These are phyloP conservation scores for Mycocentrospora acerina DNA, from an alignment of 2,329 filamentous ascomycete species.

Conservation along the genomic window DNA sequence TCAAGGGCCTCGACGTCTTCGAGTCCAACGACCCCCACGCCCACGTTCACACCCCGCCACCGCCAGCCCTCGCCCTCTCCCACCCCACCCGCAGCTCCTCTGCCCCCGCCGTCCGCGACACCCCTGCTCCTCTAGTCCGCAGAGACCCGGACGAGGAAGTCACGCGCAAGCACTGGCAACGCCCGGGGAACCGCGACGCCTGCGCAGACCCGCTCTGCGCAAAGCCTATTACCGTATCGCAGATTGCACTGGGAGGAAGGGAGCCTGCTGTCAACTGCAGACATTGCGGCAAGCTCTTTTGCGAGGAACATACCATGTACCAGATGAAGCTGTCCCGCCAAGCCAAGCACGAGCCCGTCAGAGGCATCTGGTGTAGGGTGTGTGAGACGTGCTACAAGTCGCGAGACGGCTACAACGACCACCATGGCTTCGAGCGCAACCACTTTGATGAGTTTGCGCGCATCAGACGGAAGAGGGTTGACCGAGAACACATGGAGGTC, in stretches of 20 bases:
- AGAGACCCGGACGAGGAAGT: conserved; percentile 88
- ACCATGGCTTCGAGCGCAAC: conserved; percentile 69
- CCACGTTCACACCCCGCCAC: too few relatives aligned
- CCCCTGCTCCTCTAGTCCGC: conserved; percentile 27
- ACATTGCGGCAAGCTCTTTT: conserved; percentile 90
- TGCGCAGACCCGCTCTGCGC: conserved; percentile 89
- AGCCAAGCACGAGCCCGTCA: conserved; percentile 83
- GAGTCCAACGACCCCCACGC: conserved; percentile 77
- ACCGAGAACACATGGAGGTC: conserved; percentile 83
- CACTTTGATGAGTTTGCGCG: conserved; percentile 70
- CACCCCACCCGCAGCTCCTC: conserved; percentile 32
- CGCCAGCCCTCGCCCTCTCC: conserved; percentile 29
- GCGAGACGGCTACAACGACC: conserved; percentile 91
- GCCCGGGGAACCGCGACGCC: conserved; percentile 68
- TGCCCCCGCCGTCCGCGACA: conserved; percentile 32
- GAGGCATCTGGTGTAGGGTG: conserved; percentile 90
- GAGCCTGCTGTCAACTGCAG: conserved; percentile 90
- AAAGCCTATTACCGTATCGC: conserved; percentile 30
- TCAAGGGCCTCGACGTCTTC: conserved; percentile 89
- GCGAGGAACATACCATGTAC: conserved; percentile 98
- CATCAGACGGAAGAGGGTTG: conserved; percentile 74
- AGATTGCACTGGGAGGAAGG: conserved; percentile 71
- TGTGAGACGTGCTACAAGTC: conserved; percentile 99
- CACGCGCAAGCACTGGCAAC: conserved; percentile 86
- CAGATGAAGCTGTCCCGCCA: conserved; percentile 96